Base-by-base conservation (phyloP, 2,329 filamentous ascomycete genomes). In the Periconia macrospinosa region DNA sequence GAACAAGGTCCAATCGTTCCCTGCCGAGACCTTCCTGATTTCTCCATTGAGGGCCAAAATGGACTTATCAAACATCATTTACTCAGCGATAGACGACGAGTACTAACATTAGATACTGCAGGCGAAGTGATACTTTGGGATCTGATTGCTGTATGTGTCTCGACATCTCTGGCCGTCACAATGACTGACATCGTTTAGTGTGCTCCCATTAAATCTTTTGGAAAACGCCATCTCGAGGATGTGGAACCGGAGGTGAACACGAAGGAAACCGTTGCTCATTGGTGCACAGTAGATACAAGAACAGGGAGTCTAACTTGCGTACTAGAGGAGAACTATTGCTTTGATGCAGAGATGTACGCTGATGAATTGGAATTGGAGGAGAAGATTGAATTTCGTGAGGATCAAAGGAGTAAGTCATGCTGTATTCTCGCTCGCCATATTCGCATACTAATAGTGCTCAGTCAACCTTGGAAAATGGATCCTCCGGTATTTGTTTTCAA, bases 381-480 rank as follows among this genome's bases (percentile, higher is more conserved):
- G 57, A 79, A 84, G n/a, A 79, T 89, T 17, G 88, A 92, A 13
- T 96, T 96, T 68, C 82, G 89, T 53, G 93, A 97, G 65, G 94
- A 99, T 65, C 93, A 97, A 76, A 86, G 94, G 77, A 96, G 90
- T 93, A 82, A 37, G 33, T 14, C 5, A 13, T 6, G 5, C 11
- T 68, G 86, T 73, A 3, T 55, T 11, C 17, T 35, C 2, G 3
- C 11, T 18, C 17, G 7, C 30, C 20, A 14, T 30, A 1, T 7
- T 15, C 42, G 3, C 27, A 41, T 15, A 11, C 19, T 57, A 53
- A 53, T 55, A 35, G 14, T 14, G 23, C 11, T 15, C 59, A 94
- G 90, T 97, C 73, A 97, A 96, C 67, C 85, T 97, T 44, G 94
- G 94, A 9, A 96, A 96, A 79, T 99, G 94, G 94, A 86, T 97